Base-by-base conservation (phyloP, 768 basidiomycete species). In the Russula sp. region DNA sequence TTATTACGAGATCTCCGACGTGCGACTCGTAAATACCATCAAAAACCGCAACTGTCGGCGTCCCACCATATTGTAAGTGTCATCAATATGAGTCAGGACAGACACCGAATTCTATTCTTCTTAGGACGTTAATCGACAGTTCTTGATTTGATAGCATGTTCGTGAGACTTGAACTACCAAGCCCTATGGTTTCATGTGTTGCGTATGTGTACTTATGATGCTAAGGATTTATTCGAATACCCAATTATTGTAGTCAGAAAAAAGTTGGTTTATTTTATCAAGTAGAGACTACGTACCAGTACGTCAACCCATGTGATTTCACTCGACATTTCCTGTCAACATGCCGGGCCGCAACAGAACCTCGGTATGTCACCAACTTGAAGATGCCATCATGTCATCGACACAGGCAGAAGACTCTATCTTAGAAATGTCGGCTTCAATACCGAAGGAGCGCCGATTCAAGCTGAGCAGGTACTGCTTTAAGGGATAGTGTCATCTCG, bases 401-500 rank as follows among this genome's bases (percentile, higher is more conserved):
- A 32, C 57, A 18, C n/a, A 52, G 22, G 40, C 58, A 44, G 61
- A 68, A n/a, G 61, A 63, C 26, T 28, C 55, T 14, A 11, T 28
- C 34, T 11, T 32, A 3, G 59, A 67, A 36, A 61, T 42, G 28
- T 59, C 68, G 20, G 32, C 73, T 24, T 72, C 75, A 13, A 69
- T 75, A 44, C 78, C 89, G 63, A 92, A 90, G 75, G 90, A 93
- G 71, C 80, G 91, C 60, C 83, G 91, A 58, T 92, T 93, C 79
- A 93, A 93, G 79, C 77, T 93, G 63, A 91, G 88, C 83, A 88
- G 90, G 91, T 89, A 64, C 44, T 82, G 73, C 62, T 6, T 61
- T 54, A 68, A 34, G 48, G 53, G 59, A 24, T 44, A 50, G 48
- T 51, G 53, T 26, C 49, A 30, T 68, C 32, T n/a, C n/a, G 16